Percentiles rank a stretch among this genome's conserved stretches.
phyloP scores from a whole-genome alignment of 768 basidiomycete species.

The Amylocystis lapponica region DNA sequence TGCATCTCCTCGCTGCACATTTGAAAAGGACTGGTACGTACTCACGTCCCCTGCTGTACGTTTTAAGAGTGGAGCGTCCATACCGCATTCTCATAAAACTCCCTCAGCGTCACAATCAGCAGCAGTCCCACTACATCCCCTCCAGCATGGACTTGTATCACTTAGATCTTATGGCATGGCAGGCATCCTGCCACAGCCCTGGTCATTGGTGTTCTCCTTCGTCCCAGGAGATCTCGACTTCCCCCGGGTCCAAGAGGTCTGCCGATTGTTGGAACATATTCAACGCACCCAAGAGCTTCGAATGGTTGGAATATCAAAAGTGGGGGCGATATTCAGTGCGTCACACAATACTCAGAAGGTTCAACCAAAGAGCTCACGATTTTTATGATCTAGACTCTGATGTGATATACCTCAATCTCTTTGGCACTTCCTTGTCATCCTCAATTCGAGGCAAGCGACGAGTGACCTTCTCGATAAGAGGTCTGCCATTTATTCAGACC shows the following conservation, averaged over 20 bases:
- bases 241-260: constrained; percentile 21
- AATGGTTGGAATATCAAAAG: constrained; percentile 14
- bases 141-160: too few species aligned
- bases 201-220: too few species aligned
- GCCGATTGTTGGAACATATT: constrained; percentile 21
- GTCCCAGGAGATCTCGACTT: constrained; percentile 7
- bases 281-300: constrained; percentile 16
- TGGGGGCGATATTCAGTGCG: constrained; percentile 16
- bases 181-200: too few species aligned
- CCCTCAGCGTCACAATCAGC: too few species aligned
- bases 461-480: constrained; percentile 27
- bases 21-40: too few species aligned
- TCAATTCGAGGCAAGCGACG: constrained; percentile 24
- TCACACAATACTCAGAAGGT: not conserved
- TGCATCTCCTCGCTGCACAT: too few species aligned
- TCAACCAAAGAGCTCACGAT: too few species aligned
- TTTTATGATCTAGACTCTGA: constrained; percentile 20
- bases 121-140: too few species aligned
- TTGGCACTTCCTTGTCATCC: constrained; percentile 19
- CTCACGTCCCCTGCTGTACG: too few species aligned
- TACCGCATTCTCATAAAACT: too few species aligned
- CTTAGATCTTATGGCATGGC: too few species aligned
- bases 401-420: constrained; percentile 19
- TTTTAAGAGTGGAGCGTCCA: too few species aligned
- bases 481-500: constrained; percentile 27